Percentiles rank a stretch among this genome's conserved stretches.
phyloP scores from a whole-genome alignment of 2,329 filamentous ascomycete genomes.

The Cryphonectria carpinicola region DNA sequence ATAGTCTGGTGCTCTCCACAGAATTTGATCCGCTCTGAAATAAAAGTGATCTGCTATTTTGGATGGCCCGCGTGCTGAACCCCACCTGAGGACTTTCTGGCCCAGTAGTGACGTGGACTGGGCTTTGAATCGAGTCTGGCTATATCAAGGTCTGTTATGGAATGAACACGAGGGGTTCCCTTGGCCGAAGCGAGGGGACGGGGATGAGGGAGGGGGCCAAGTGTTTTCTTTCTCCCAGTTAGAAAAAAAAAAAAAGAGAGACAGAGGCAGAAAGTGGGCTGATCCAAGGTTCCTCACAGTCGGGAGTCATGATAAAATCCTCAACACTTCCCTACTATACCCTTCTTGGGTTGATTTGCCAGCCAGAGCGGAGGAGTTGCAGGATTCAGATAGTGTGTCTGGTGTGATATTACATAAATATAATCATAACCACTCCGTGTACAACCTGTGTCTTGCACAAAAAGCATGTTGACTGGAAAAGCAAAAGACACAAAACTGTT shows the following conservation, averaged over 20 bases:
- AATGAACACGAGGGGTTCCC: background rate
- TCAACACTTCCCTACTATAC: background rate
- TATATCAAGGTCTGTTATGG: background rate
- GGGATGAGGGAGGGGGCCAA: background rate
- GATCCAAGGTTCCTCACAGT: too few species aligned
- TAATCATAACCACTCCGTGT: background rate
- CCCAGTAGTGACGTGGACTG: background rate
- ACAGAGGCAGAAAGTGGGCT: background rate
- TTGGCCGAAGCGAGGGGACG: background rate
- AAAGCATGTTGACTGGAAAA: background rate
- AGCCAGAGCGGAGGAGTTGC: background rate
- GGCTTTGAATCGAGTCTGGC: background rate
- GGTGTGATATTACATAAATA: background rate
- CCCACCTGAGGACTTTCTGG: background rate
- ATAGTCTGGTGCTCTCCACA: background rate
- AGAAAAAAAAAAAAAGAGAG: background rate
- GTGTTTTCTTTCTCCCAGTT: background rate
- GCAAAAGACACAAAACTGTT: background rate
- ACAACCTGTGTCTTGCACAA: background rate
- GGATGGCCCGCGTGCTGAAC: background rate
- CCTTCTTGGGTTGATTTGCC: background rate
- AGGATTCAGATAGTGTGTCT: constrained; percentile 3
- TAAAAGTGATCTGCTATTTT: background rate
- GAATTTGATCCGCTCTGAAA: background rate
- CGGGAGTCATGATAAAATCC: background rate